Conservation (phyloP, 1,284 basidiomycete species). For the Xerocomus amazonicus region DNA sequence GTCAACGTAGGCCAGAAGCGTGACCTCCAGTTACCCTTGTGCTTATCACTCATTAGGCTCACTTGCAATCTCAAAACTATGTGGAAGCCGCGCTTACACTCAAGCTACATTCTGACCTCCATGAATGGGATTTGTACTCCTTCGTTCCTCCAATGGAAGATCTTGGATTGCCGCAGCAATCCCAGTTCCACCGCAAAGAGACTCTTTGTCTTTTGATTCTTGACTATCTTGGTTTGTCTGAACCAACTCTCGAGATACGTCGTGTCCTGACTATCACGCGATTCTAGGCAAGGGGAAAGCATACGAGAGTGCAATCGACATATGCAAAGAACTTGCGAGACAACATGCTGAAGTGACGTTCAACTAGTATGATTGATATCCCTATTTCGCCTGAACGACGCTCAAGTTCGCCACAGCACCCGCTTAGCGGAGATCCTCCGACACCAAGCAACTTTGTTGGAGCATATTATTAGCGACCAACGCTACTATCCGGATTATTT, state of each 20-base stretch:
- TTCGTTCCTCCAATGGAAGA: conserved; percentile 85
- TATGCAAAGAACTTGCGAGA: conserved; percentile 84
- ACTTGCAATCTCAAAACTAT: conserved; percentile 84
- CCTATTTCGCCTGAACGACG: neutral
- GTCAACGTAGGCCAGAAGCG: conserved; percentile 62
- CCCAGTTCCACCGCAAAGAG: conserved; percentile 92
- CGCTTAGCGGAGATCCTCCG: conserved; percentile 82
- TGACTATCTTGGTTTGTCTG: conserved; percentile 75
- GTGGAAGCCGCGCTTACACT: conserved; percentile 91
- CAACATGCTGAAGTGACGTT: conserved; percentile 87
- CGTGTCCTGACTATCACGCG: conserved; percentile 4
- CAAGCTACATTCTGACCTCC: conserved; percentile 90
- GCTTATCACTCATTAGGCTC: conserved; percentile 51
- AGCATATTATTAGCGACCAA: conserved; percentile 79
- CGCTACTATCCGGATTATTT: conserved; percentile 92
- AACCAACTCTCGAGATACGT: conserved; percentile 8
- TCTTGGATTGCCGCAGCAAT: conserved; percentile 86
- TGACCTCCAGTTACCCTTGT: neutral
- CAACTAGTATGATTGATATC: conserved; percentile 68
- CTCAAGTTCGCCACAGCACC: conserved; percentile 41
- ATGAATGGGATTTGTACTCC: conserved; percentile 81
- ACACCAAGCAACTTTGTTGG: conserved; percentile 80
- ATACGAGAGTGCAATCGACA: conserved; percentile 91
- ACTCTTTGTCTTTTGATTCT: conserved; percentile 82
- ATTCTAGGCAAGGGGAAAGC: conserved; percentile 85